phyloP scores from a whole-genome alignment of 2,329 filamentous ascomycete genomes.

The Aspergillus thermomutatus region DNA sequence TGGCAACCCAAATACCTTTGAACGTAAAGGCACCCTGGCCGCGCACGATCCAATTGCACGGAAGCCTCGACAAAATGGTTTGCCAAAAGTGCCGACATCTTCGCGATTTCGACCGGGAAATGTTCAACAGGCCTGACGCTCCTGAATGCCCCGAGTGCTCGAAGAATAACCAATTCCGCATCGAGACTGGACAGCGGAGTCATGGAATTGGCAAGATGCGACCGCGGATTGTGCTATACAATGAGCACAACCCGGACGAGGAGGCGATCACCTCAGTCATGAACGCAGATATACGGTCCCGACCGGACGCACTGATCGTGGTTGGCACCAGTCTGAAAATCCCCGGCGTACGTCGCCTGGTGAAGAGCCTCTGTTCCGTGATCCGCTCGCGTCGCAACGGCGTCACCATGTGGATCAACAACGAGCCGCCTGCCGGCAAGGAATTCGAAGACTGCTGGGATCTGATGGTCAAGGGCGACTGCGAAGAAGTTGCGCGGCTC shows the following conservation, averaged over 20 bases:
- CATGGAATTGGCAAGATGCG: constrained; percentile 88
- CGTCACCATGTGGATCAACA: constrained; percentile 91
- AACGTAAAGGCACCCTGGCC: constrained; percentile 88
- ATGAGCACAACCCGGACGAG: constrained; percentile 93
- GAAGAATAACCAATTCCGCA: constrained; percentile 71
- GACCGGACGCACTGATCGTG: constrained; percentile 89
- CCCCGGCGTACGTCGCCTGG: constrained; percentile 83
- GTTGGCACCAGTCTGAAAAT: constrained; percentile 96
- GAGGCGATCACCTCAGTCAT: constrained; percentile 93
- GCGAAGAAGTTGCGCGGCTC: constrained; percentile 78
- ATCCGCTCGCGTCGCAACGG: constrained; percentile 76
- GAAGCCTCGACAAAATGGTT: constrained; percentile 91
- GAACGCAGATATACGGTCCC: constrained; percentile 74
- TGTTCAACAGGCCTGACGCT: constrained; percentile 81
- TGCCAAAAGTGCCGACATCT: constrained; percentile 87
- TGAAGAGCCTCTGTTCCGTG: constrained; percentile 83
- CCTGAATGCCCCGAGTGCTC: constrained; percentile 76
- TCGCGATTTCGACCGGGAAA: constrained; percentile 68
- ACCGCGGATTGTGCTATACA: constrained; percentile 93
- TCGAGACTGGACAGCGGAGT: constrained; percentile 77
- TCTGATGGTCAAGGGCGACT: constrained; percentile 78
- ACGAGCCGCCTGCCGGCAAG: constrained; percentile 74
- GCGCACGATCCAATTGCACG: constrained; percentile 86
- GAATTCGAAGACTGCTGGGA: constrained; percentile 95
- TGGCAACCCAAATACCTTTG: constrained; percentile 77